Evolutionary conservation across 2,329 filamentous ascomycete species (phyloP).

Genomic region (Hirsutella minnesotensis): DNA sequence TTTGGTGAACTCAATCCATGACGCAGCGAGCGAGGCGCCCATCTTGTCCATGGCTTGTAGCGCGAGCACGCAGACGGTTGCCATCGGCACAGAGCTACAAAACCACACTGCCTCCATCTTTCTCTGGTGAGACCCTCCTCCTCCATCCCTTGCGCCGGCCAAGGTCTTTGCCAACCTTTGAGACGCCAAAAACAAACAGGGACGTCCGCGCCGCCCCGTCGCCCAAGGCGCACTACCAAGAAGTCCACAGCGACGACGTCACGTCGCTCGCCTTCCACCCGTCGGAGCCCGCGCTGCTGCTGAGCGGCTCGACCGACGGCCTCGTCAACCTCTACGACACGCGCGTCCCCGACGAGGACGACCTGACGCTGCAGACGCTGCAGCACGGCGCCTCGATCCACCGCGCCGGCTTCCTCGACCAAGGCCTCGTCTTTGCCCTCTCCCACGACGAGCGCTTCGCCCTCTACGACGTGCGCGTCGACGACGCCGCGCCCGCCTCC

Average conservation of each 20-base stretch:
- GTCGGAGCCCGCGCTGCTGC: conserved; percentile 44
- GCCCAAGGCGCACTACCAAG: conserved; percentile 43
- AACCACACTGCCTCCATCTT: conserved; percentile 49
- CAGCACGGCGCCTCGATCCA: conserved; percentile 68
- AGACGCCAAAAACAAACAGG: conserved; percentile 28
- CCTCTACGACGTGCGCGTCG: conserved; percentile 58
- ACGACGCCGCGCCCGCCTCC: conserved; percentile 30
- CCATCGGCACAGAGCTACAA: conserved; percentile 61
- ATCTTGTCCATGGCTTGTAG: conserved; percentile 57
- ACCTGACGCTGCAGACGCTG: conserved; percentile 65
- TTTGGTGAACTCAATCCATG: neutral
- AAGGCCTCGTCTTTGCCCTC: conserved; percentile 55
- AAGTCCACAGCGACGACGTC: conserved; percentile 57
- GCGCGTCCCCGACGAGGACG: conserved; percentile 59
- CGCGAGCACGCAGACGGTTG: conserved; percentile 44
- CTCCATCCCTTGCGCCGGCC: neutral
- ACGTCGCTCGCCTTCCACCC: conserved; percentile 51
- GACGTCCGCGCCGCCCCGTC: conserved; percentile 40
- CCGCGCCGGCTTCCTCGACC: conserved; percentile 57
- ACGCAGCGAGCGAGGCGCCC: conserved; percentile 30
- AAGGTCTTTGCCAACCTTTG: no score
- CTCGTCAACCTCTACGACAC: conserved; percentile 69
- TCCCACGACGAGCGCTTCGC: conserved; percentile 71
- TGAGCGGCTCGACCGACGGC: conserved; percentile 71
- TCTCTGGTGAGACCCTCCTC: conserved; percentile 39